phyloP scores from a whole-genome alignment of 2,329 filamentous ascomycete species.

The Trichoderma simmonsii region DNA sequence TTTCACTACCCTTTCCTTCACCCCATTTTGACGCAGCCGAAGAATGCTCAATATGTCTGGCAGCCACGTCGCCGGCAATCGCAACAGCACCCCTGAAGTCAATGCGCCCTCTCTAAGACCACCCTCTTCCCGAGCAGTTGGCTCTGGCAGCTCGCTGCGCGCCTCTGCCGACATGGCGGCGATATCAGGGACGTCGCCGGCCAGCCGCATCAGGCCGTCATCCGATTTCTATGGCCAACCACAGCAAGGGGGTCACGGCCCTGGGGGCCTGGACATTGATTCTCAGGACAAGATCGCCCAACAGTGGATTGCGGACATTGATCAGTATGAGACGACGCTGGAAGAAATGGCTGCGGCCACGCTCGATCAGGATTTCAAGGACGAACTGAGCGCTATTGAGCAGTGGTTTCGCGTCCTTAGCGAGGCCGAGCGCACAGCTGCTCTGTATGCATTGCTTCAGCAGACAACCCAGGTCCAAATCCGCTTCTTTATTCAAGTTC shows the following conservation, averaged over 20 bases:
- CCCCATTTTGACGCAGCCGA: conserved; percentile 17
- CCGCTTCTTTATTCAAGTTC: conserved; percentile 96
- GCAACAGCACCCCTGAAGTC: conserved; percentile 95
- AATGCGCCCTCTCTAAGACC: conserved; percentile 80
- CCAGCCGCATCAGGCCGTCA: conserved; percentile 83
- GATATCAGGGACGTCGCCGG: conserved; percentile 63
- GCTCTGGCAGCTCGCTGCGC: conserved; percentile 79
- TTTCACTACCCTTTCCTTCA: conserved; percentile 15
- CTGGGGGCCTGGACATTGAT: conserved; percentile 69
- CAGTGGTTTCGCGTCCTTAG: conserved; percentile 99
- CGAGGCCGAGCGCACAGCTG: conserved; percentile 93
- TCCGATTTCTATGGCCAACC: conserved; percentile 90
- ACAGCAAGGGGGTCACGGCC: conserved; percentile 63
- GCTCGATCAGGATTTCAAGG: conserved; percentile 99
- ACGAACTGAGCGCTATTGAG: conserved; percentile 96
- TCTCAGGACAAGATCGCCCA: conserved; percentile 90
- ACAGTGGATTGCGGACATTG: conserved; percentile 98
- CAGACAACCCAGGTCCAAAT: conserved; percentile 99
- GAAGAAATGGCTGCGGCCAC: conserved; percentile 99
- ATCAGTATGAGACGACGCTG: conserved; percentile 97
- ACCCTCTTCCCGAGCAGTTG: conserved; percentile 73
- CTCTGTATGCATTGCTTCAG: conserved; percentile 90
- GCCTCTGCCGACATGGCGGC: conserved; percentile 95
- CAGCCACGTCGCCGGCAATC: conserved; percentile 71
- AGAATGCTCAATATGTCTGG: conserved; percentile 63